These are phyloP conservation scores for Talaromyces proteolyticus DNA, from an alignment of 495 filamentous ascomycete genomes.

Conservation along the genomic window DNA sequence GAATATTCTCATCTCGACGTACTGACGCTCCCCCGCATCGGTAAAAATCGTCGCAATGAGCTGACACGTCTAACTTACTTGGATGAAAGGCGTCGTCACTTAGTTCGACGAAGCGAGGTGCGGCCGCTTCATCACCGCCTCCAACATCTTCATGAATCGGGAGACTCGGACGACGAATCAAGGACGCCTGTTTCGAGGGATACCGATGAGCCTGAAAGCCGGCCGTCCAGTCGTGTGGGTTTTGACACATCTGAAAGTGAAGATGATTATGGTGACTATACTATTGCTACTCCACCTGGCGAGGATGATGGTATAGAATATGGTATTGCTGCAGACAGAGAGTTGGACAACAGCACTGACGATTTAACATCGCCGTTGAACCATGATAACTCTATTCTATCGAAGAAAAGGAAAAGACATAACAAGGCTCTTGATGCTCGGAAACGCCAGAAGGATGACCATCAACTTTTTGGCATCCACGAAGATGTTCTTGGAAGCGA, in stretches of 20 bases:
- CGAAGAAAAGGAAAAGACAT: conserved; percentile 67
- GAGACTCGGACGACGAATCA: conserved; percentile 56
- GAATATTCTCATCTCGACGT: conserved; percentile 47
- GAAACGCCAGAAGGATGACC: conserved; percentile 71
- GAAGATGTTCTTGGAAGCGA: conserved; percentile 17
- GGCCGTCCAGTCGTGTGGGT: conserved; percentile 72
- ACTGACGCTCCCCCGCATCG: conserved; percentile 62
- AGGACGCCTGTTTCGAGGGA: conserved; percentile 58
- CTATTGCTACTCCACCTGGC: neutral
- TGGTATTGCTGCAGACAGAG: neutral
- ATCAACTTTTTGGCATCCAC: conserved; percentile 65
- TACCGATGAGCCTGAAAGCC: conserved; percentile 77
- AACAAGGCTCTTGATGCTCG: conserved; percentile 53
- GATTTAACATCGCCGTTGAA: neutral
- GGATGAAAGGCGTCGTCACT: conserved; percentile 66
- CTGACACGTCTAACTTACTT: conserved; percentile 63
- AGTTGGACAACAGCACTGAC: conserved; percentile 7
- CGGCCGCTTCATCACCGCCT: conserved; percentile 53
- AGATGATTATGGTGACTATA: conserved; percentile 39
- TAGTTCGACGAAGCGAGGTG: conserved; percentile 44
- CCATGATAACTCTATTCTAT: conserved; percentile 30
- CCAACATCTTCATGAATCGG: conserved; percentile 49
- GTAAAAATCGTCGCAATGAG: conserved; percentile 56
- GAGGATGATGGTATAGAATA: neutral
- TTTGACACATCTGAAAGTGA: conserved; percentile 59